Conservation (phyloP, 2,329 filamentous ascomycete genomes). For the Metarhizium brunneum region DNA sequence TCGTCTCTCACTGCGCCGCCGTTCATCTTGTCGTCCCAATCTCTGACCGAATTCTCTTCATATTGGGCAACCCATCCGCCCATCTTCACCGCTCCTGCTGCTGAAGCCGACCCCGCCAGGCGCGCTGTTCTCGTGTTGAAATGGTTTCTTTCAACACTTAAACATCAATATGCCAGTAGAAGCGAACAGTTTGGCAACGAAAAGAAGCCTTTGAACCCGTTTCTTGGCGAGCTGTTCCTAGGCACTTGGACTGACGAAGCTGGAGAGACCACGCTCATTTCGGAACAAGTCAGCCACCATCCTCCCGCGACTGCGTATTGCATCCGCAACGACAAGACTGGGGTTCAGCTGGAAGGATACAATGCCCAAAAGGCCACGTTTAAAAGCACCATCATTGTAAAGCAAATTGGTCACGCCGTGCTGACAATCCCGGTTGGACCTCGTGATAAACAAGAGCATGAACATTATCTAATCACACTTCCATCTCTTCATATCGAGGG, state of each 20-base stretch:
- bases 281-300: constrained; percentile 92
- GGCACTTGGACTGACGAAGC: constrained; percentile 79
- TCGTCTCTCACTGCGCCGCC: constrained; percentile 73
- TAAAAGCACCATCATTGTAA: constrained; percentile 86
- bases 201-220: constrained; percentile 97
- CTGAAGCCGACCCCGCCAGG: constrained; percentile 70
- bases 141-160: constrained; percentile 91
- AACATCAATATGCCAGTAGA: constrained; percentile 67
- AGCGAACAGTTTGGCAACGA: constrained; percentile 80
- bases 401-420: constrained; percentile 85
- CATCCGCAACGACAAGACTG: constrained; percentile 78
- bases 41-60: constrained; percentile 69
- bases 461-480: constrained; percentile 84
- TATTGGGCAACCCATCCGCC: constrained; percentile 75
- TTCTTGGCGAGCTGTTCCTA: constrained; percentile 88
- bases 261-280: constrained; percentile 77
- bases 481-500: constrained; percentile 90
- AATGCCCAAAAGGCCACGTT: constrained; percentile 97
- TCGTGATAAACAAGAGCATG: constrained; percentile 29
- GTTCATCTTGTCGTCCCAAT: constrained; percentile 72
- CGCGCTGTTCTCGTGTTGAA: constrained; percentile 82
- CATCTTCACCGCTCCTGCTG: constrained; percentile 73
- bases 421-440: constrained; percentile 54
- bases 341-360: constrained; percentile 74
- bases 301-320: constrained; percentile 91